Conservation (phyloP, 2,329 filamentous ascomycete species). For the Alternaria triticimaculans region DNA sequence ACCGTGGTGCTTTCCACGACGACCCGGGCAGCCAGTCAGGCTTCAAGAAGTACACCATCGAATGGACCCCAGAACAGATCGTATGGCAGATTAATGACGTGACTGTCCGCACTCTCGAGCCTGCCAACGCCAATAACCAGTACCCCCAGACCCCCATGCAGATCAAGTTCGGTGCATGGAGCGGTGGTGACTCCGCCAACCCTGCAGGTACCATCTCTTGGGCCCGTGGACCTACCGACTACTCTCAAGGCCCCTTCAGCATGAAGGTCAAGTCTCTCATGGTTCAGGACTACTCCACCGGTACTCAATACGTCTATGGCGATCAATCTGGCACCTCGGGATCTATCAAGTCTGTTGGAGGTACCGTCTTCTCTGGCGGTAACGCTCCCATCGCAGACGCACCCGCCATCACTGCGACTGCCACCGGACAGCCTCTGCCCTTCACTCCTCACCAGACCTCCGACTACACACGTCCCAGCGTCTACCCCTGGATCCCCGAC, state of each 20-base stretch:
- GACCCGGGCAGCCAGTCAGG: slow-evolving; percentile 70
- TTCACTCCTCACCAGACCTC: slow-evolving; percentile 68
- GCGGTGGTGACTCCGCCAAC: slow-evolving; percentile 85
- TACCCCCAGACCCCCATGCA: slow-evolving; percentile 97
- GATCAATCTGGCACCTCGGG: slow-evolving; percentile 79
- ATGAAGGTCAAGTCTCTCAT: slow-evolving; percentile 82
- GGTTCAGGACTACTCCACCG: slow-evolving; percentile 92
- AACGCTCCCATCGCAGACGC: slow-evolving; percentile 62
- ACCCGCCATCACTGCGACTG: slow-evolving; percentile 68
- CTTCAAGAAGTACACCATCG: slow-evolving; percentile 87
- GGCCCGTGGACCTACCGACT: slow-evolving; percentile 87
- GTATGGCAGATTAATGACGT: slow-evolving; percentile 84
- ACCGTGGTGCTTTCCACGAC: slow-evolving; percentile 82
- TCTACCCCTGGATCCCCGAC: slow-evolving; percentile 68
- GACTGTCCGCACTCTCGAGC: slow-evolving; percentile 76
- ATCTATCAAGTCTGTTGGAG: slow-evolving; percentile 82
- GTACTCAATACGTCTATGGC: slow-evolving; percentile 80
- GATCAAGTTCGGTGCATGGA: slow-evolving; percentile 90
- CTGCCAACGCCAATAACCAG: slow-evolving; percentile 72
- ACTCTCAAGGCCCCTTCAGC: slow-evolving; percentile 78
- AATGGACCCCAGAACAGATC: slow-evolving; percentile 87
- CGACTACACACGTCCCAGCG: slow-evolving; percentile 52
- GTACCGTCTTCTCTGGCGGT: slow-evolving; percentile 70
- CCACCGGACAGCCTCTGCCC: slow-evolving; percentile 69
- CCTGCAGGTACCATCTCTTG: slow-evolving; percentile 82